A percentile compares a stretch with the other conserved stretches of the same genome.
These are phyloP conservation scores for Saccharomyces jurei DNA, from an alignment of 805 yeast genomes.

Conservation along the genomic window DNA sequence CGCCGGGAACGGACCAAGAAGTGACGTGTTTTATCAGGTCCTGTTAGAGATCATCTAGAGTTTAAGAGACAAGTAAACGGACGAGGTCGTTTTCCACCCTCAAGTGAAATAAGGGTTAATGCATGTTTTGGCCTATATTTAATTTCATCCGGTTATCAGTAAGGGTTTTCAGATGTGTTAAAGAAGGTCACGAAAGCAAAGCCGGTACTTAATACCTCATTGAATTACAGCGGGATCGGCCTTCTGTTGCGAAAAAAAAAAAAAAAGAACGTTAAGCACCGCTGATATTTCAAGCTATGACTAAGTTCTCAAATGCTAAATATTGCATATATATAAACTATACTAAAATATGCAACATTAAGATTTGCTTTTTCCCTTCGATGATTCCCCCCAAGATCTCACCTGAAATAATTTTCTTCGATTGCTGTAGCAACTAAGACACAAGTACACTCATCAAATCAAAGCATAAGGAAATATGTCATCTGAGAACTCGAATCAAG, in stretches of 20 bases:
- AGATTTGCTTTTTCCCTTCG: background rate
- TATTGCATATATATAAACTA: background rate
- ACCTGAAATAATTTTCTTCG: background rate
- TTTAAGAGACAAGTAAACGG: background rate
- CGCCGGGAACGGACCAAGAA: background rate
- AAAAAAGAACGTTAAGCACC: background rate
- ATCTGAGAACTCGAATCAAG: constrained; percentile 7
- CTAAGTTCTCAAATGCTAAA: background rate
- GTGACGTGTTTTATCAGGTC: background rate
- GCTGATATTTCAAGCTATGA: background rate
- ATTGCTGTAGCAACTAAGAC: constrained; percentile 1
- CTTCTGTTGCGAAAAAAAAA: background rate
- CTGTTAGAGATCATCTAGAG: background rate
- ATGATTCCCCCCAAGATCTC: background rate
- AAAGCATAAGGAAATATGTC: background rate
- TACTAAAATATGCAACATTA: background rate
- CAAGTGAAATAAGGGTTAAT: background rate
- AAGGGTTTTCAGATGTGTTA: background rate
- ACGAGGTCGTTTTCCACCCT: background rate
- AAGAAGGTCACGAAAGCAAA: background rate
- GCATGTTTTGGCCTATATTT: background rate
- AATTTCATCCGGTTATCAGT: background rate
- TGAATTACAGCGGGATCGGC: background rate
- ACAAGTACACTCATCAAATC: background rate
- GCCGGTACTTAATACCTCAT: background rate